A percentile compares a stretch with the other conserved stretches of the same genome.
phyloP scores from a whole-genome alignment of 2,329 filamentous ascomycete genomes.

The Pezicula rhizophila region DNA sequence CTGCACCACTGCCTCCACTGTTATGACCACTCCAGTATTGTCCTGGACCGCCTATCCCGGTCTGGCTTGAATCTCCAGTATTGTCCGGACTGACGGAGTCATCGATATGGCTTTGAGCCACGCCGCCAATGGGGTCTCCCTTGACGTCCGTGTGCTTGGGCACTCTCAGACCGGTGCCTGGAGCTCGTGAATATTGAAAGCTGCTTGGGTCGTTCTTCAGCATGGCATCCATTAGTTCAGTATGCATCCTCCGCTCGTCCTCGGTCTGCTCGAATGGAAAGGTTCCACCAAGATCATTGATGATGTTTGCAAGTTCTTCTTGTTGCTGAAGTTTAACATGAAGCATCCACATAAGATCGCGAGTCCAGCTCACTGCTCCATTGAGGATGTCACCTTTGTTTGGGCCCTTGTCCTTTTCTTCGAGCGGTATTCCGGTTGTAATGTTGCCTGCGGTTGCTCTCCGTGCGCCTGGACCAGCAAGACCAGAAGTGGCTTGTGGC shows the following conservation, averaged over 20 bases:
- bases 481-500: conserved; percentile 77
- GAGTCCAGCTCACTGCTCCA: conserved; percentile 92
- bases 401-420: conserved; percentile 97
- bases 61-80: conserved; percentile 21
- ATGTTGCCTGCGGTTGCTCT: conserved; percentile 76
- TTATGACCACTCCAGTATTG: conserved; percentile 65
- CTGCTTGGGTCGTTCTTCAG: conserved; percentile 66
- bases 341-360: conserved; percentile 96
- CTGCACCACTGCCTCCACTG: conserved; percentile 64
- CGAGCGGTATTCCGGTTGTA: conserved; percentile 83
- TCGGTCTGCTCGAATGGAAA: conserved; percentile 82
- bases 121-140: conserved; percentile 64
- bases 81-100: conserved; percentile 48
- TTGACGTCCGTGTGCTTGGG: conserved; percentile 90
- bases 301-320: conserved; percentile 73
- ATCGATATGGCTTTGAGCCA: conserved; percentile 28
- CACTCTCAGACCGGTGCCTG: conserved; percentile 81
- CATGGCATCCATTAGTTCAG: conserved; percentile 82
- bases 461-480: conserved; percentile 78
- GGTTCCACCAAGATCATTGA: conserved; percentile 64
- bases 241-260: conserved; percentile 92
- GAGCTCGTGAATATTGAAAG: conserved; percentile 79
- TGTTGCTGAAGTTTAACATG: conserved; percentile 85
- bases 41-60: conserved; percentile 26
- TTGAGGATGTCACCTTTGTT: conserved; percentile 99